phyloP scores from a whole-genome alignment of 768 basidiomycete species.

The Artomyces pyxidatus region DNA sequence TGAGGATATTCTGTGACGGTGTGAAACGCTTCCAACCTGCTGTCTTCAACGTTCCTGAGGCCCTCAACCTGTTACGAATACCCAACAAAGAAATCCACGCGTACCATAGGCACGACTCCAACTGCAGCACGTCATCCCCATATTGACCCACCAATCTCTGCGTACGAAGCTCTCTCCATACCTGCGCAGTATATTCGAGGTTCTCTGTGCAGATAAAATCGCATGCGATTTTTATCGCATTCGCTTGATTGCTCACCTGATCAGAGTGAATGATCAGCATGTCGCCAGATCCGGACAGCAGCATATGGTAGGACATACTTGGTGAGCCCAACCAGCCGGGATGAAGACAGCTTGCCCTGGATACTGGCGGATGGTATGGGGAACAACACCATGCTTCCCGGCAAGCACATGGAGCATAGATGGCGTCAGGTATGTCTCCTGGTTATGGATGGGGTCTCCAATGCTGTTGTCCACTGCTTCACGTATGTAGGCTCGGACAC shows the following conservation, averaged over 20 bases:
- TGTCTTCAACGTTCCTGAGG: too few species aligned
- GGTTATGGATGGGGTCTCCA: not conserved
- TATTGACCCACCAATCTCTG: constrained; percentile 82
- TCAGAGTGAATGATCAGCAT: too few species aligned
- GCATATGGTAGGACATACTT: constrained; percentile 42
- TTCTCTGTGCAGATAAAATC: constrained; percentile 96
- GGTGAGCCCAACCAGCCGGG: constrained; percentile 88
- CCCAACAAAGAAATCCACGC: constrained; percentile 68
- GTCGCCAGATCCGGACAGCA: not conserved
- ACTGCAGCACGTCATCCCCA: constrained; percentile 91
- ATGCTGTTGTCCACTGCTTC: constrained; percentile 7
- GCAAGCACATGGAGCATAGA: constrained; percentile 55
- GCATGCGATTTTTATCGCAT: constrained; percentile 91
- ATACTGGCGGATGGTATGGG: constrained; percentile 80
- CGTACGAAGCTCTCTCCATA: constrained; percentile 83
- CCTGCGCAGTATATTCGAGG: constrained; percentile 69
- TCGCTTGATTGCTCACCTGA: constrained; percentile 84
- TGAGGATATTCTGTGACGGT: not conserved
- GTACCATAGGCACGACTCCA: constrained; percentile 90
- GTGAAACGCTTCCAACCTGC: too few species aligned
- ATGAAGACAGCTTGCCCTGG: constrained; percentile 94
- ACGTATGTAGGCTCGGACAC: constrained; percentile 63
- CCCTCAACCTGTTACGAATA: not conserved
- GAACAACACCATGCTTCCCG: constrained; percentile 59
- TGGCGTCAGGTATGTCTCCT: not conserved